Evolutionary conservation across 805 yeast species (phyloP), one percentile per base, ranked within the genome.

Genomic region (Metschnikowia corniflorae): DNA sequence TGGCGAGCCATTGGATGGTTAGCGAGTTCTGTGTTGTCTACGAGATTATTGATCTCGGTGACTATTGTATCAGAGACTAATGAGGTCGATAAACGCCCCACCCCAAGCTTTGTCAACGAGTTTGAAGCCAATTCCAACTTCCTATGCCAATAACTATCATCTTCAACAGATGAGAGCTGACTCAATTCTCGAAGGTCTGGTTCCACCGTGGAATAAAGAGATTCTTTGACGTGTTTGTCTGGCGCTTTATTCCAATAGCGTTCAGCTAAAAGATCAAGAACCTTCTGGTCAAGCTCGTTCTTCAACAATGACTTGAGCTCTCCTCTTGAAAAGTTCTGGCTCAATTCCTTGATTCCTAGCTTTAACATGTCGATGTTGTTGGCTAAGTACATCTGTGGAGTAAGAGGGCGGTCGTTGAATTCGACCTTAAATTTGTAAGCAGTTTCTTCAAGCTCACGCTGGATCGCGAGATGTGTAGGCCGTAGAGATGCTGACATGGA

Each of bases 311-410:
- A 77, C 51, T 80, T 78, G 46, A 94, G 71, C 53, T 93, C 96
- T 19, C 78, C 77, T 44, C 97, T 73, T 3, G 94, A 87, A 53
- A 91, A 87, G 39, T 75, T 75, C 43, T 80, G 81, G 50, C 89
- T 82, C 48, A 94, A 75, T 44, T 91, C 96, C 57, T 93, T 91
- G 41, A 91, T 80, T 0, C 87, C 82, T 26, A 84, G 70, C 58
- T 93, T 93, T 54, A 94, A 71, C 33, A 84, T 67, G 59, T 93
- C 99, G 22, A 93, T 77, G 38, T 93, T 86, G 54, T 86, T 91
- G 16, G 97, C 95, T 49, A 93, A 71, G 55, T 93, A 93, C 40
- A 95, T 86, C 53, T 88, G 93, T 12, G 97, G 95, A 0, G 99
- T 93, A 45, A 93, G 70, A 23, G 83, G 86, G 36, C 97, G 77